phyloP scores from a whole-genome alignment of 2,329 filamentous ascomycete species.

The Ophiocordyceps unilateralis region DNA sequence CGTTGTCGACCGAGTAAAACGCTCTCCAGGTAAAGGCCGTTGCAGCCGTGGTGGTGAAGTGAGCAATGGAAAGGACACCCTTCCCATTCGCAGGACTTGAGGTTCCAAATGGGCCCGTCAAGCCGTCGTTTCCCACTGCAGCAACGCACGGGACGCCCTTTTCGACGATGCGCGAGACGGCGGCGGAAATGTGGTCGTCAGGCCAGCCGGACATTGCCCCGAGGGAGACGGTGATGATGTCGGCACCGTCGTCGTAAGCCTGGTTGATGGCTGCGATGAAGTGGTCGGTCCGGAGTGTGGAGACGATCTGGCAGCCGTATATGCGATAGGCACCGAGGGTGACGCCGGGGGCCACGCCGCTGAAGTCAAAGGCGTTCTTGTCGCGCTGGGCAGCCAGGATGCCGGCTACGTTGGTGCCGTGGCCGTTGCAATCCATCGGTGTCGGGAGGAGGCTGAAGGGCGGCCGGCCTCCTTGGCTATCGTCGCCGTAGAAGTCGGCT shows the following conservation, averaged over 20 bases:
- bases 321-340: conserved; percentile 38
- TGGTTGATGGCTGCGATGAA: conserved; percentile 41
- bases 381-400: conserved; percentile 42
- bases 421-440: conserved; percentile 39
- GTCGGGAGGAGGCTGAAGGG: conserved; percentile 28
- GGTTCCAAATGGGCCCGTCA: conserved; percentile 29
- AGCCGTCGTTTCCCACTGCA: conserved; percentile 34
- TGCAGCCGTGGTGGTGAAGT: conserved; percentile 27
- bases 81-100: conserved; percentile 29
- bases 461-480: conserved; percentile 22
- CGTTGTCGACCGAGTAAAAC: conserved; percentile 22
- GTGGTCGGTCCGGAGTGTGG: conserved; percentile 37
- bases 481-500: conserved; percentile 39
- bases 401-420: conserved; percentile 45
- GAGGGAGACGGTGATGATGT: conserved; percentile 39
- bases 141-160: conserved; percentile 34
- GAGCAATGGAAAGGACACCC: conserved; percentile 29
- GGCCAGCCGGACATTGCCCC: conserved; percentile 34
- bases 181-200: conserved; percentile 31
- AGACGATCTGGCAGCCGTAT: conserved; percentile 34
- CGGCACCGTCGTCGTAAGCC: conserved; percentile 41
- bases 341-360: conserved; percentile 38
- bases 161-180: conserved; percentile 33
- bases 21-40: conserved; percentile 23
- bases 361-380: conserved; percentile 32